Evolutionary conservation across 2,329 filamentous ascomycete genomes (phyloP).

Genomic region (Hypoxylon sp.): DNA sequence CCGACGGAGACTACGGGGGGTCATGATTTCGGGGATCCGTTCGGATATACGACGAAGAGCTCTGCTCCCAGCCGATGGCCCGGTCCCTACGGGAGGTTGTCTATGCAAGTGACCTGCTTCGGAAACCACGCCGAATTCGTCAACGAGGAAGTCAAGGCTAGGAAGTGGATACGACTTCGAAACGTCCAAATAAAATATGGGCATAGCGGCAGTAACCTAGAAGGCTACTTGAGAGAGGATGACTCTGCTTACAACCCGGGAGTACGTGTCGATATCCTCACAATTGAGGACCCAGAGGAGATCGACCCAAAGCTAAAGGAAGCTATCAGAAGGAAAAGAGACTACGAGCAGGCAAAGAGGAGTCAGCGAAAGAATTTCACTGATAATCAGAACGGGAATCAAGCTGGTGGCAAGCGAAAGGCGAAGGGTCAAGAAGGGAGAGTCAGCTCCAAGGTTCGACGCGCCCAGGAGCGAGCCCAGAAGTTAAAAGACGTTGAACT

Average conservation of each 20-base stretch:
- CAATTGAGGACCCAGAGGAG: conserved; percentile 51
- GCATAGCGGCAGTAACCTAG: conserved; percentile 63
- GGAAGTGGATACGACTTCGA: conserved; percentile 69
- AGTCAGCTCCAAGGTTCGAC: conserved; percentile 40
- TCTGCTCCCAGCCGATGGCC: conserved; percentile 61
- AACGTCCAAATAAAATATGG: conserved; percentile 77
- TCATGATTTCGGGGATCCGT: conserved; percentile 63
- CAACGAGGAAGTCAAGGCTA: conserved; percentile 62
- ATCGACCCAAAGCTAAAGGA: conserved; percentile 61
- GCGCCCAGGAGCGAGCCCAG: conserved; percentile 43
- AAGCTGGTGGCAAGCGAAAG: conserved; percentile 36
- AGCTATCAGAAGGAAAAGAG: conserved; percentile 68
- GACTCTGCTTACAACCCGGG: conserved; percentile 51
- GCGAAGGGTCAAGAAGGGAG: conserved; percentile 29
- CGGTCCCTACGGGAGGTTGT: conserved; percentile 77
- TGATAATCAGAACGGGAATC: conserved; percentile 17
- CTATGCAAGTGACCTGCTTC: conserved; percentile 76
- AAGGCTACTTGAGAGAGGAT: conserved; percentile 77
- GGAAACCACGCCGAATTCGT: conserved; percentile 71
- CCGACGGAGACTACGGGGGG: conserved; percentile 43
- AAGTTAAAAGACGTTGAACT: conserved; percentile 39
- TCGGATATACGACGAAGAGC: conserved; percentile 58
- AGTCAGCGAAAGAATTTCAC: conserved; percentile 37
- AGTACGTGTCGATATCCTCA: conserved; percentile 65
- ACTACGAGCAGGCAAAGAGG: conserved; percentile 62